Conservation (phyloP, 345 rosid species). For the Eucalyptus lansdowneana region DNA sequence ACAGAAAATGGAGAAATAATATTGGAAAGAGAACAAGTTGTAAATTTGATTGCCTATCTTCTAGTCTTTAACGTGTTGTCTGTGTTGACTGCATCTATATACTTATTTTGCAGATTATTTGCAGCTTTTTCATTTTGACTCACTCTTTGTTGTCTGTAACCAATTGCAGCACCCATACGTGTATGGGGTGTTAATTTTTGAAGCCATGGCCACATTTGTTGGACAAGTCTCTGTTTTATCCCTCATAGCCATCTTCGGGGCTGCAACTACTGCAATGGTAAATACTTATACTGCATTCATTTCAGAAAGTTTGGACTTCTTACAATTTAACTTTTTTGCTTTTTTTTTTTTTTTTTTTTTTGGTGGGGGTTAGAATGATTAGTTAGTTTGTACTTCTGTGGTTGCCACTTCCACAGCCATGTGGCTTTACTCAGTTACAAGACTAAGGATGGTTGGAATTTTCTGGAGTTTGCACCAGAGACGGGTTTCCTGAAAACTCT, state of each 20-base stretch:
- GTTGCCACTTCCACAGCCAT: not conserved
- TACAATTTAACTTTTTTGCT: not conserved
- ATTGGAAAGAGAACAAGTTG: not conserved
- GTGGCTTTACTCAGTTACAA: not conserved
- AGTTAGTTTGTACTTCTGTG: not conserved
- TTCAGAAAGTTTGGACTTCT: not conserved
- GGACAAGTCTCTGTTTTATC: constrained; percentile 94
- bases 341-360: too few species aligned
- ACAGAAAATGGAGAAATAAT: not conserved
- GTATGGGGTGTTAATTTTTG: constrained; percentile 79
- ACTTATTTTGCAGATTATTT: not conserved
- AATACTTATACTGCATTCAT: not conserved
- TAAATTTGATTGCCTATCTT: not conserved
- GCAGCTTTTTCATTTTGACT: not conserved
- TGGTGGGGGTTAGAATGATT: not conserved
- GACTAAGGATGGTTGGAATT: not conserved
- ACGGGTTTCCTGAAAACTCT: not conserved
- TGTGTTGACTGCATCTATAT: not conserved
- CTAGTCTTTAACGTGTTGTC: not conserved
- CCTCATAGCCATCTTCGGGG: constrained; percentile 89
- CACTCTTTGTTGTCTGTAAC: not conserved
- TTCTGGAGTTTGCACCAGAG: not conserved
- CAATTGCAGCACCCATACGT: constrained; percentile 67
- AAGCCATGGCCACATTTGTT: constrained; percentile 92
- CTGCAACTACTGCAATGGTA: constrained; percentile 97